Base-by-base conservation (phyloP, 1,139 yeast species). In the Yamadazyma kanchanaburiensis region DNA sequence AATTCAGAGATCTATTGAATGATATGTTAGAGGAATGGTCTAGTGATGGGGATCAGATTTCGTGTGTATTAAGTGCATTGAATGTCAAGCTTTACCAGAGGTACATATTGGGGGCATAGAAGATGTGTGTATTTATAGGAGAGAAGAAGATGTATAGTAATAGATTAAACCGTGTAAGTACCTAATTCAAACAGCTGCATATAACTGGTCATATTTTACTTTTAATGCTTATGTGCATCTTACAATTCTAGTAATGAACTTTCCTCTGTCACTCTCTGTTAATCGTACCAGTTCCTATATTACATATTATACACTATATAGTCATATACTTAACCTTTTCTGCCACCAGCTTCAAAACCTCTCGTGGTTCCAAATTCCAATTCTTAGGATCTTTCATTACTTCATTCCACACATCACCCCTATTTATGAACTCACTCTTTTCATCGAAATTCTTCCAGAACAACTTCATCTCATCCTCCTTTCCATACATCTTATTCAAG, bases 41-140 rank as follows among this genome's bases (percentile, higher is more conserved):
- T 3, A 68, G 68, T 28, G 84, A 81, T 30, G 72, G 77, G 38
- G 74, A 73, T 24, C 88, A 85, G 43, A 75, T 86, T 15, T 86
- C 94, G 0, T 83, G 94, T 44, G 82, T 87, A 46, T 60, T 88
- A 34, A 80, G 94, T 34, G 88, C 94, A 0, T 60, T 87, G 39
- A 84, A 79, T 31, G 60, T 87, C 34, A 80, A 74, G 44, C 56
- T 85, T 15, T 79, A 76, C 55, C 80, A 77, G 32, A 45, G 35
- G 27, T 48, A 46, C 34, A 45, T 34, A 22, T 30, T 35, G 28
- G 23, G 32, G 25, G 25, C 15, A n/a, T 32, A 24, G 26, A n/a
- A n/a, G n/a, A n/a, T n/a, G n/a, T n/a, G n/a, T n/a, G n/a, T n/a
- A n/a, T n/a, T n/a, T n/a, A n/a, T n/a, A n/a, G n/a, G n/a, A n/a